phyloP scores from a whole-genome alignment of 108 stramenopile genomes.

The Skeletonema costatum region DNA sequence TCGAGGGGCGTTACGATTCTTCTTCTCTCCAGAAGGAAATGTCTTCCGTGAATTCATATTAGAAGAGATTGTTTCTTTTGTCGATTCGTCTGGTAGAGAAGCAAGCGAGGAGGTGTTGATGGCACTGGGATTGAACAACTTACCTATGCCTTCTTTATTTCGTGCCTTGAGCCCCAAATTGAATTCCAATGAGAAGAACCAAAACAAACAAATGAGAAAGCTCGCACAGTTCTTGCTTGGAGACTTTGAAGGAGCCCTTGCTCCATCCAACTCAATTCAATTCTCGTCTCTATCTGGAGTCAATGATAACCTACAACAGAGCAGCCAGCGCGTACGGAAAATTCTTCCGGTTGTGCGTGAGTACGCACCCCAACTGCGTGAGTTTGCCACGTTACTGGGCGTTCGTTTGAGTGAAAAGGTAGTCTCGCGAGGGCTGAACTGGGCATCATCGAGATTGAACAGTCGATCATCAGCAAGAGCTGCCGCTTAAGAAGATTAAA shows the following conservation, averaged over 20 bases:
- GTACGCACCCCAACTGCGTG: constrained; percentile 72
- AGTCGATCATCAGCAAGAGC: not conserved
- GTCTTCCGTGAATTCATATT: constrained; percentile 90
- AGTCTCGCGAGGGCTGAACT: constrained; percentile 71
- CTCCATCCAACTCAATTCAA: constrained; percentile 9
- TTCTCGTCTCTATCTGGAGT: not conserved
- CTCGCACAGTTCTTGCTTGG: constrained; percentile 74
- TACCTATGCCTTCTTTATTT: constrained; percentile 75
- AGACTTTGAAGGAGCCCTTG: constrained; percentile 68
- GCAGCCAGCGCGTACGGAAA: constrained; percentile 54
- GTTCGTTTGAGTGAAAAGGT: constrained; percentile 74
- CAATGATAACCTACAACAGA: constrained; percentile 27
- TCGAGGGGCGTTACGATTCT: constrained; percentile 88
- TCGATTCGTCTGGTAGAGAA: constrained; percentile 77
- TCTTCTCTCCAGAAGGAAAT: constrained; percentile 90
- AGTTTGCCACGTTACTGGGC: constrained; percentile 68
- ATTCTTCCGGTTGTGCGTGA: constrained; percentile 78
- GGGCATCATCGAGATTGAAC: constrained; percentile 54
- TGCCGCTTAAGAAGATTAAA: not conserved
- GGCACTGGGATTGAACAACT: constrained; percentile 55
- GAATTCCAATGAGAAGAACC: constrained; percentile 62
- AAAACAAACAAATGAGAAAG: constrained; percentile 81
- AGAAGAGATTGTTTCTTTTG: constrained; percentile 87
- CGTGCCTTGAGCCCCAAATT: constrained; percentile 71
- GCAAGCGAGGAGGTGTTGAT: constrained; percentile 63